Conservation (phyloP, 371 early-diverging fungal species). For the Apophysomyces elegans region DNA sequence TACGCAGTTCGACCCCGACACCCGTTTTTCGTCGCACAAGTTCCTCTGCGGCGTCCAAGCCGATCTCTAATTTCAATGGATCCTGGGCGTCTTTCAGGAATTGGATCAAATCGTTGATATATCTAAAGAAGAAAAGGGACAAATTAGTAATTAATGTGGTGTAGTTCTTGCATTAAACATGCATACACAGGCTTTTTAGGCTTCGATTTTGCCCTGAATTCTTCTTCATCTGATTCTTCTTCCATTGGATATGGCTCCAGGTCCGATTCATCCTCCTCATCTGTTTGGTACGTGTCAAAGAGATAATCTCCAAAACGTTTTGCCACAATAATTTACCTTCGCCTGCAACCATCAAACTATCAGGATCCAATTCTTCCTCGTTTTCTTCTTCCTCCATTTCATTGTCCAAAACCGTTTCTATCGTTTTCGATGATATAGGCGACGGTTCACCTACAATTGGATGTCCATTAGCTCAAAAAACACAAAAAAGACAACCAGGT, state of each 20-base stretch:
- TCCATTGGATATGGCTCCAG: slow-evolving; percentile 55
- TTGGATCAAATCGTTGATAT: slow-evolving; percentile 41
- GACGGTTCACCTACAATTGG: not conserved
- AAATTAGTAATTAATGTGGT: not conserved
- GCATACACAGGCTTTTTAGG: slow-evolving; percentile 39
- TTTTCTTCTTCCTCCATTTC: slow-evolving; percentile 17
- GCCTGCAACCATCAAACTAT: slow-evolving; percentile 25
- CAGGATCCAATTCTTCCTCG: slow-evolving; percentile 47
- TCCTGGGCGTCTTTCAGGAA: slow-evolving; percentile 45
- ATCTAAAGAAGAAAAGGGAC: slow-evolving; percentile 26
- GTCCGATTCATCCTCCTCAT: slow-evolving; percentile 40
- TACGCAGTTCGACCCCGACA: slow-evolving; percentile 47
- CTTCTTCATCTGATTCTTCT: slow-evolving; percentile 53
- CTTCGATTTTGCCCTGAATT: slow-evolving; percentile 15
- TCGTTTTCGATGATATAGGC: not conserved
- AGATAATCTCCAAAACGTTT: slow-evolving; percentile 6
- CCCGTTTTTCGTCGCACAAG: slow-evolving; percentile 44
- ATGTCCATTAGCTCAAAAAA: not conserved
- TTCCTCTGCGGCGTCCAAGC: slow-evolving; percentile 40
- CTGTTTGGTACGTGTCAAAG: not conserved
- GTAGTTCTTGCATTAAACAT: not conserved
- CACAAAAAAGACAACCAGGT: not conserved
- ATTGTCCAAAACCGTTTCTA: not conserved
- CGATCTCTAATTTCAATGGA: slow-evolving; percentile 48
- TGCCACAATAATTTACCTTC: slow-evolving; percentile 14